Evolutionary conservation across 441 rosid genomes (phyloP), one percentile per base, ranked within the genome.

Genomic region (Erodium texanum): DNA sequence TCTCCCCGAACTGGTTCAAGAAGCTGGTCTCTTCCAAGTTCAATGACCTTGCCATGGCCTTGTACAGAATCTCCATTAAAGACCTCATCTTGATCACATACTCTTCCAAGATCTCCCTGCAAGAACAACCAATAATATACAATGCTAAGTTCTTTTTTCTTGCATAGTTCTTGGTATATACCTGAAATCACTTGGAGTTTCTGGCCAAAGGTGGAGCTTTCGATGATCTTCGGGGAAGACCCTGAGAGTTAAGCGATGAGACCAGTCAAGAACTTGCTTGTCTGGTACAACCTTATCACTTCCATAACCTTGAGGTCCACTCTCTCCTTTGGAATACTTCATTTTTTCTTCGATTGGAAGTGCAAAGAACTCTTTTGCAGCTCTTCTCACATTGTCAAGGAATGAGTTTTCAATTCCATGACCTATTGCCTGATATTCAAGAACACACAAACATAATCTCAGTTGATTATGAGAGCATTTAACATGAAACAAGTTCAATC

Each of bases 11-110:
- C 68, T 70, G 65, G 16, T 29, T 34, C 3, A 16, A 43, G 65
- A 81, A 74, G 76, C 80, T 61, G 16, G 71, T 10, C 38, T 76
- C 80, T 43, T 70, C 76, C 63, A 81, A 18, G 16, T 76, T 66
- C 68, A 73, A 50, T 11, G 78, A 74, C 52, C 68, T 76, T 7
- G 77, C 74, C 41, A 76, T 81, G 24, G 77, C 77, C 66, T 77
- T 77, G 16, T 64, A 64, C n/a, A 78, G 68, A 50, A 73, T 23
- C 10, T 76, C 74, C 24, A 70, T 72, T 8, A 66, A 14, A 0
- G 20, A 62, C 65, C 68, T 81, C 27, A 74, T 29, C 65, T 70
- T 73, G 8, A 2, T 3, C 0, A 70, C 50, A 73, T 74, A 78
- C 66, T 76, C 76, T 11, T 32, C 5, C 15, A 81, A 63, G 34